Conservation (phyloP, 352 stramenopile genomes). For the Phytophthora pinifolia region DNA sequence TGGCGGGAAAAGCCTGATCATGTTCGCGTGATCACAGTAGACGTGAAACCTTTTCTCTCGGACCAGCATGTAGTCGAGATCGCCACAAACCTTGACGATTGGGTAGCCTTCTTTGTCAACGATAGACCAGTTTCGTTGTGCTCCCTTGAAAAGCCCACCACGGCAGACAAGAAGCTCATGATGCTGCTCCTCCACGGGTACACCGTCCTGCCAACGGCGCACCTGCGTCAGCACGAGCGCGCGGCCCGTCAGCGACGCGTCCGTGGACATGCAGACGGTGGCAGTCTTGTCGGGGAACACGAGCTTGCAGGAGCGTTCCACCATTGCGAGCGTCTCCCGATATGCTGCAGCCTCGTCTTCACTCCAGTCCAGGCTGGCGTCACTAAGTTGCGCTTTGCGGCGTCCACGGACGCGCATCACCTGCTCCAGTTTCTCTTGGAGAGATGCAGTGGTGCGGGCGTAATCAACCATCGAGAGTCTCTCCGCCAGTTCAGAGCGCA, state of each 20-base stretch:
- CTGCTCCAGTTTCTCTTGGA: constrained; percentile 7
- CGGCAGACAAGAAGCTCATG: constrained; percentile 14
- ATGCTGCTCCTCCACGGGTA: constrained; percentile 4
- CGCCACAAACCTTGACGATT: constrained; percentile 5
- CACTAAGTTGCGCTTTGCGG: constrained; percentile 10
- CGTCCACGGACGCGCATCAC: constrained; percentile 5
- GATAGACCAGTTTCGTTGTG: constrained; percentile 12
- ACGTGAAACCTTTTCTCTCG: constrained; percentile 6
- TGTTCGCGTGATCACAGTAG: constrained; percentile 16
- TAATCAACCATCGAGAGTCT: constrained; percentile 13
- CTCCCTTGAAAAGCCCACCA: constrained; percentile 2
- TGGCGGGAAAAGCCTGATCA: constrained; percentile 14
- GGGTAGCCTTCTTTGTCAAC: constrained; percentile 14
- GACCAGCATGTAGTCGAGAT: constrained; percentile 11
- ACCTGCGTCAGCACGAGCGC: constrained; percentile 9
- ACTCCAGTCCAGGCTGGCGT: constrained; percentile 9
- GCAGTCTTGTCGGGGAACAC: constrained; percentile 5
- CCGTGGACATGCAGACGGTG: constrained; percentile 8
- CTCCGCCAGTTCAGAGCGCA: constrained; percentile 16
- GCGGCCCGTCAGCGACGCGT: constrained; percentile 2
- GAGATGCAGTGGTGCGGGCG: not conserved
- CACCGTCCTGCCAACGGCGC: not conserved
- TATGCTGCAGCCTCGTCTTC: not conserved
- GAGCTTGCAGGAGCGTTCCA: constrained; percentile 10
- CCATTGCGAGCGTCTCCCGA: not conserved